A percentile compares a stretch with the other conserved stretches of the same genome.
phyloP scores from a whole-genome alignment of 768 basidiomycete genomes.

The Naganishia friedmannii region DNA sequence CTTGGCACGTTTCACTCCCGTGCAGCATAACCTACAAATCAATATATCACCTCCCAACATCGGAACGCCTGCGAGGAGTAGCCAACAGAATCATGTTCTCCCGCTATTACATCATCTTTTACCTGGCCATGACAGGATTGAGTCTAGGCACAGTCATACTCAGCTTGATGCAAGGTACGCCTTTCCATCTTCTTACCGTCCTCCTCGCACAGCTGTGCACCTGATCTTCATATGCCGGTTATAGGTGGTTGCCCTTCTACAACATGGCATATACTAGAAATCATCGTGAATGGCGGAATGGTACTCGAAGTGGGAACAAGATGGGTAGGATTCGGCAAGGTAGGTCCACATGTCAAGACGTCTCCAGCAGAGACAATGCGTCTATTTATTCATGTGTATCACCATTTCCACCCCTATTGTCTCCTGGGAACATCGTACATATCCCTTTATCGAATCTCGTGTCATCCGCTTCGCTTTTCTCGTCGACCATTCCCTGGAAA shows the following conservation, averaged over 20 bases:
- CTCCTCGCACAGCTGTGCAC: not conserved
- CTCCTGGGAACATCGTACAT: no score
- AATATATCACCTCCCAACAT: constrained; percentile 43
- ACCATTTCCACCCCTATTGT: no score
- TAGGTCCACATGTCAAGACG: constrained; percentile 54
- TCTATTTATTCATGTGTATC: no score
- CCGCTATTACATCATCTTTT: constrained; percentile 51
- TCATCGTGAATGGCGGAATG: constrained; percentile 64
- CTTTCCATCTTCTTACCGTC: not conserved
- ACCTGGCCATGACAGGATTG: constrained; percentile 50
- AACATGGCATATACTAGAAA: constrained; percentile 50
- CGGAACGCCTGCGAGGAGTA: constrained; percentile 47
- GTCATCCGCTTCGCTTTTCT: not conserved
- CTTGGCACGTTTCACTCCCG: no score
- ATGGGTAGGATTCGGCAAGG: constrained; percentile 87
- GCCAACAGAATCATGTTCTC: constrained; percentile 51
- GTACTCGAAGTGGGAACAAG: constrained; percentile 88
- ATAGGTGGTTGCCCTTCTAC: constrained; percentile 42
- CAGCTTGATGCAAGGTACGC: constrained; percentile 41
- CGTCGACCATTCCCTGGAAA: not conserved
- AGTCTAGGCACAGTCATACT: constrained; percentile 48
- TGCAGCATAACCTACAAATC: constrained; percentile 29
- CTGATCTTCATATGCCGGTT: not conserved
- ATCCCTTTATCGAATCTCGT: no score
- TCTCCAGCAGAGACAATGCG: no score